phyloP scores from a whole-genome alignment of 1,139 yeast genomes.

The Saccharomyces hybrid region DNA sequence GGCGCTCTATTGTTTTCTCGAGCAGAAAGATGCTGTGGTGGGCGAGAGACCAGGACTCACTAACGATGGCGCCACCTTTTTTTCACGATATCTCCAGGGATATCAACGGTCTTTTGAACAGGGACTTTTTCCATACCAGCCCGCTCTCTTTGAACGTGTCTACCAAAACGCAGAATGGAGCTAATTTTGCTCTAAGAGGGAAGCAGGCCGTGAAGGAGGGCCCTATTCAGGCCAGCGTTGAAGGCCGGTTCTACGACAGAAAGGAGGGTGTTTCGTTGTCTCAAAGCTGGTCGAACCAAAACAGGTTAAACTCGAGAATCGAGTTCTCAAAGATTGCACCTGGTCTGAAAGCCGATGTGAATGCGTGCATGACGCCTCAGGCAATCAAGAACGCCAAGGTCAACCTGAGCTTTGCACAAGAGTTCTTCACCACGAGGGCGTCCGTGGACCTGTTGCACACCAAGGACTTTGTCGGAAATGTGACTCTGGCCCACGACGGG shows the following conservation, averaged over 20 bases:
- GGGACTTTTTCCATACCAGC: constrained; percentile 88
- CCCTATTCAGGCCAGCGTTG: constrained; percentile 81
- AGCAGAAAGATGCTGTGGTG: background rate
- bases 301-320: constrained; percentile 84
- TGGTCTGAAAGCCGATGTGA: constrained; percentile 89
- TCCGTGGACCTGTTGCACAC: constrained; percentile 94
- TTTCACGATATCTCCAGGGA: constrained; percentile 86
- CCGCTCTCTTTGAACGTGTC: constrained; percentile 85
- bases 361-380: constrained; percentile 82
- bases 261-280: constrained; percentile 87
- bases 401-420: constrained; percentile 88
- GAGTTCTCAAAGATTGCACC: constrained; percentile 91
- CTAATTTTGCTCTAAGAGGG: constrained; percentile 89
- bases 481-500: constrained; percentile 92
- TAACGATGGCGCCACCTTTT: constrained; percentile 60
- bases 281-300: constrained; percentile 97
- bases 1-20: background rate
- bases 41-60: background rate
- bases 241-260: constrained; percentile 91
- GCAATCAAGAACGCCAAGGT: constrained; percentile 85
- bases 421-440: constrained; percentile 88
- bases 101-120: constrained; percentile 80
- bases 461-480: constrained; percentile 91
- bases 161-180: constrained; percentile 95
- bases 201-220: constrained; percentile 73